Base-by-base conservation (phyloP, 2,329 filamentous ascomycete genomes). In the Xylaria sp. region DNA sequence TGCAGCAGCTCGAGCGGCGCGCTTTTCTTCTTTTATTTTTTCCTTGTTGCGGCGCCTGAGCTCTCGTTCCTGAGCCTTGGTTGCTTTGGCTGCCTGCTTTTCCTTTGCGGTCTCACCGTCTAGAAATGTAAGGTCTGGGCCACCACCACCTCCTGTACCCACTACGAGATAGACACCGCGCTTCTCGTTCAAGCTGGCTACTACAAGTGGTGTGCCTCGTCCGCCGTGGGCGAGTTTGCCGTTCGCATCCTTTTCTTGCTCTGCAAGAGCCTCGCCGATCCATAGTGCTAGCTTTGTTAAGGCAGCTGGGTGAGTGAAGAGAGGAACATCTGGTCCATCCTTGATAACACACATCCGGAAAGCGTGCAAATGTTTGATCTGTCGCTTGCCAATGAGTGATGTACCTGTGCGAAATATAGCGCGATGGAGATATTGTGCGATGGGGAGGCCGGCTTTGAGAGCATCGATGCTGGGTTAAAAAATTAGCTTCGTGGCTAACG, bases 311-410 rank as follows among this genome's bases (percentile, higher is more conserved):
- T 98, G 95, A 0, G 91, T 94, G 81, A 99, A 99, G 12, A 98
- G 86, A n/a, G 88, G 83, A 0, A 97, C 92, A 75, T 98, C 96
- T 0, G 94, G 93, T 0, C 95, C 94, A 76, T 98, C 96, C 78
- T 97, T 97, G 74, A 99, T 94, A 3, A 98, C 92, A 40, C 93
- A 97, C 86, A 99, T 94, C 59, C 96, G 92, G 79, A 98, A 99
- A 0, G 95, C 92, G 57, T 93, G 90, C 18, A 99, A 85, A 79
- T 98, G 94, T 44, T 93, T 92, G 78, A 99, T 97, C 76, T 98
- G 94, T 67, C 92, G 91, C 82, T 99, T 99, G 73, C 93, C 93
- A 68, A 99, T 92, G 32, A 99, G 86, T 0, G 93, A 91, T 0
- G 94, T 97, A 44, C 96, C 96, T 0, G 95, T 97, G 57, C 93